Base-by-base conservation (phyloP, 225 moss, liverwort and hornwort genomes). In the Straminergon stramineum region DNA sequence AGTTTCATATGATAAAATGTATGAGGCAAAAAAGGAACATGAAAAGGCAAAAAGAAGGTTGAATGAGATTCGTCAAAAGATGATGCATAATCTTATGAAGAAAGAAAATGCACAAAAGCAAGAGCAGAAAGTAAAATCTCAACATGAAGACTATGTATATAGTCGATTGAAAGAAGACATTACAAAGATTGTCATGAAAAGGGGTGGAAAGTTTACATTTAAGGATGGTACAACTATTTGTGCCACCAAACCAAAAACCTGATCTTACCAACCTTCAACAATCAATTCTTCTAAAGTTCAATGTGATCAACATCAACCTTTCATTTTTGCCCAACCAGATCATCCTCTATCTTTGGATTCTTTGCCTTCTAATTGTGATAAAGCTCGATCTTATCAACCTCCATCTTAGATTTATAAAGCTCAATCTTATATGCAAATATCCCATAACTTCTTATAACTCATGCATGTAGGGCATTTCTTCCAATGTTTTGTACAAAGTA, bases 171-270 rank as follows among this genome's bases (percentile, higher is more conserved):
- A 45, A 74, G 26, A 45, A 45, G 74, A 45, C 1, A 69, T 74
- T 74, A 74, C 30, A 45, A 11, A 10, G 6, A 74, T 45, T 28
- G 45, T 30, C 28, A 45, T 5, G 10, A 17, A 6, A 30, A 74
- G 5, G 6, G 74, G 28, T 45, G 17, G 30, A 17, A 45, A 27
- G 10, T 45, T 74, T 45, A 74, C 74, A 30, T 74, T 45, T 74
- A 30, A 45, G 2, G 48, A 48, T 75, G 48, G 48, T 48, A 75
- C 48, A 51, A 20, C 32, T 51, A 19, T 51, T 31, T 31, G 7
- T 18, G 32, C 32, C 2, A 4, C 7, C 1, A 75, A 32, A 32
- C 12, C 19, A 0, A 11, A 32, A 51, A 7, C 0, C 7, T 11
- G 18, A 51, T 75, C 32, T 75, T 20, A 32, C 2, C 31, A 45